phyloP scores from a whole-genome alignment of 225 moss, liverwort and hornwort genomes.

The Climacium dendroides region DNA sequence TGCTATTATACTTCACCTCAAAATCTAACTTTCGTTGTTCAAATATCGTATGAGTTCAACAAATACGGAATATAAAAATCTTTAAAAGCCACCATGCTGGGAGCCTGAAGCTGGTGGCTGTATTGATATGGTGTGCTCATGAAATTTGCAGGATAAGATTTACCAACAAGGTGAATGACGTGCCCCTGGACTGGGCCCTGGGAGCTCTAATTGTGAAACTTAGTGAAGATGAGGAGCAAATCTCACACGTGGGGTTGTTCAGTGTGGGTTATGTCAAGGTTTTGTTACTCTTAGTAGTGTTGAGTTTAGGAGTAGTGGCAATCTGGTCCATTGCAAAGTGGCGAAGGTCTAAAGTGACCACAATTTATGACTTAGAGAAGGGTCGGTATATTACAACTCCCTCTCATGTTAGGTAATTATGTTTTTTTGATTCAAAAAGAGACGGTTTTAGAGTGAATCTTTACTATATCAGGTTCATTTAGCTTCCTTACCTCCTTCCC shows the following conservation, averaged over 20 bases:
- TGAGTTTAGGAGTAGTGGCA: constrained; percentile 34
- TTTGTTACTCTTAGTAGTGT: constrained; percentile 27
- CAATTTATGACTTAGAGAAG: constrained; percentile 65
- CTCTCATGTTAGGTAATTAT: constrained; percentile 29
- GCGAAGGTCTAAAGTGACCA: constrained; percentile 56
- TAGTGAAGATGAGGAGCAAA: constrained; percentile 30
- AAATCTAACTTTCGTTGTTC: too few species aligned
- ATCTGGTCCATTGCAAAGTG: constrained; percentile 42
- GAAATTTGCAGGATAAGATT: constrained; percentile 29
- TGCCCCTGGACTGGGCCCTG: constrained; percentile 59
- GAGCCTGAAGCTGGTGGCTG: too few species aligned
- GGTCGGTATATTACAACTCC: constrained; percentile 60
- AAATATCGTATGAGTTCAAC: too few species aligned
- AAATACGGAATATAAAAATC: too few species aligned
- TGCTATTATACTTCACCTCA: background rate
- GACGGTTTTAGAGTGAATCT: background rate
- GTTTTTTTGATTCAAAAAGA: background rate
- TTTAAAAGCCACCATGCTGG: too few species aligned
- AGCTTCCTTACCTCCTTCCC: background rate
- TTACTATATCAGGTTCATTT: background rate
- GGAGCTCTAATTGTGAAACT: constrained; percentile 58
- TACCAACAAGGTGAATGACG: constrained; percentile 53
- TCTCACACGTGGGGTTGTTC: constrained; percentile 26
- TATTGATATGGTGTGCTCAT: background rate
- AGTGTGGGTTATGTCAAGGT: constrained; percentile 21